Conservation (phyloP, 352 stramenopile species). For the Phytophthora pisi region DNA sequence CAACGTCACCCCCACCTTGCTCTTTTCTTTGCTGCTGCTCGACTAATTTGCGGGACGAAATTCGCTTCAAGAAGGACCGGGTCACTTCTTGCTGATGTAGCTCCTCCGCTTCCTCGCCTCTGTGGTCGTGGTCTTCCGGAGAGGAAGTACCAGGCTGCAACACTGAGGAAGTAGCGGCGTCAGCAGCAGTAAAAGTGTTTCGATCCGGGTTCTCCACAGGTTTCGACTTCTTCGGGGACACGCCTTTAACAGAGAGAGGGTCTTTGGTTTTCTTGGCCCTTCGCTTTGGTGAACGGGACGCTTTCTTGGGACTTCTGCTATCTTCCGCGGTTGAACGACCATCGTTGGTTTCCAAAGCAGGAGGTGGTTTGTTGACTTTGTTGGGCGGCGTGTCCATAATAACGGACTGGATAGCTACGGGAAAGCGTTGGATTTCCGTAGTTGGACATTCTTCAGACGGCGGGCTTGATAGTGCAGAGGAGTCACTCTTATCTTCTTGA, state of each 20-base stretch:
- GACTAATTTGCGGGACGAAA: conserved; percentile 18
- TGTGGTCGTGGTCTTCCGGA: not conserved
- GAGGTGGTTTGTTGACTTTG: too few relatives aligned
- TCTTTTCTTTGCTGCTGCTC: conserved; percentile 5
- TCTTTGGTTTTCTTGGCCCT: too few relatives aligned
- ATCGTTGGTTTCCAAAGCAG: too few relatives aligned
- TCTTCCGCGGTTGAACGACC: too few relatives aligned
- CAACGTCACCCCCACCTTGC: conserved; percentile 1
- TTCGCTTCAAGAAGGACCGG: conserved; percentile 20
- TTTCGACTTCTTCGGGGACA: not conserved
- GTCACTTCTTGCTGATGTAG: conserved; percentile 19
- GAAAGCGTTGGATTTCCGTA: too few relatives aligned
- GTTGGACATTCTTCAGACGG: too few relatives aligned
- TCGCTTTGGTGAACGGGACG: too few relatives aligned
- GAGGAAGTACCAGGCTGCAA: not conserved
- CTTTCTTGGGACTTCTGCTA: too few relatives aligned
- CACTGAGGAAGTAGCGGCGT: not conserved
- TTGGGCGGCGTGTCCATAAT: too few relatives aligned
- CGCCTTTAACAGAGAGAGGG: not conserved
- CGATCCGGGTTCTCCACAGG: not conserved
- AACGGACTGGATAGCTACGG: too few relatives aligned
- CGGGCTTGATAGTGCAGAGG: too few relatives aligned
- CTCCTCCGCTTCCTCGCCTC: not conserved
- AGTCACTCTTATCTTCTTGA: too few relatives aligned
- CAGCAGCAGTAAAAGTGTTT: not conserved